These are phyloP conservation scores for Aspergillus avenaceus DNA, from an alignment of 495 filamentous ascomycete species.

Conservation along the genomic window DNA sequence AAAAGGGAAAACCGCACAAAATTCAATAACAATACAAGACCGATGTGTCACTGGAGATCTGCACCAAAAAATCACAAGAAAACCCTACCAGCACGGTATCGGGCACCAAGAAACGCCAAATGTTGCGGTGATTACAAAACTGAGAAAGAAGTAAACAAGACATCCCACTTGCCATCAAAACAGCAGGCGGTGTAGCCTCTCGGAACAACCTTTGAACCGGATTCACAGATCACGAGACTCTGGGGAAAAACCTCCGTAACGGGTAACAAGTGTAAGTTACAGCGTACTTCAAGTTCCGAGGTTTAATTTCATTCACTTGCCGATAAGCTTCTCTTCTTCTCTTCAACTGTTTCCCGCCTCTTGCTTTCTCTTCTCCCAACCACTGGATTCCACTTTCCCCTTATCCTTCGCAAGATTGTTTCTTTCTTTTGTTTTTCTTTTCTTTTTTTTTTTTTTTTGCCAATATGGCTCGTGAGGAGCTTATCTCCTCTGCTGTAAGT, in stretches of 20 bases:
- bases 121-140: not conserved
- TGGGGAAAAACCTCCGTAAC: slow-evolving; percentile 33
- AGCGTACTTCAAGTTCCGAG: slow-evolving; percentile 46
- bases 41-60: not conserved
- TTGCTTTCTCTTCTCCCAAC: not conserved
- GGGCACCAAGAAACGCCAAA: not conserved
- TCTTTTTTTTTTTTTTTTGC: too few relatives aligned
- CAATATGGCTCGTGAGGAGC: slow-evolving; percentile 78
- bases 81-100: not conserved
- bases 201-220: slow-evolving; percentile 8
- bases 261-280: too few relatives aligned
- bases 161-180: slow-evolving; percentile 20
- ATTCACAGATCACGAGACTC: slow-evolving; percentile 32
- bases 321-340: slow-evolving; percentile 7
- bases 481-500: slow-evolving; percentile 77
- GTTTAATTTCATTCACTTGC: slow-evolving; percentile 25
- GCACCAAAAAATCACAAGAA: not conserved
- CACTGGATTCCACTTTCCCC: slow-evolving; percentile 5
- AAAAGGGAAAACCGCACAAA: not conserved
- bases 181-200: slow-evolving; percentile 32
- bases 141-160: slow-evolving; percentile 24
- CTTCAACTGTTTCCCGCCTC: slow-evolving; percentile 6
- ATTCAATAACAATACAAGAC: not conserved
- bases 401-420: too few relatives aligned
- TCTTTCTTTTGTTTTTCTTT: too few relatives aligned